Base-by-base conservation (phyloP, 768 basidiomycete species). In the Asterophora parasitica region DNA sequence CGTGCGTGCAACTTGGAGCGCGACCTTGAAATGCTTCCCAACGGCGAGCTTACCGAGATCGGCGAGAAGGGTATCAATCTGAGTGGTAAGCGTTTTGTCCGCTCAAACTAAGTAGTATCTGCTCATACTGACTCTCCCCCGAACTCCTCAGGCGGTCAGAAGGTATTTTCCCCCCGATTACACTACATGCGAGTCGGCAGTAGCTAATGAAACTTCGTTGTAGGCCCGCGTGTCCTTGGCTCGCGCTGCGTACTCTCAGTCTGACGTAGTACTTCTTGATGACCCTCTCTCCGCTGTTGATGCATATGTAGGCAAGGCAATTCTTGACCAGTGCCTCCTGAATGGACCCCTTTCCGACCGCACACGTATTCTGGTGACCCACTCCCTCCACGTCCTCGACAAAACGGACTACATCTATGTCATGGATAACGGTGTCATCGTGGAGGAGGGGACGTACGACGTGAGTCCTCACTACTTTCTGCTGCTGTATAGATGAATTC, bases 281-380 rank as follows among this genome's bases (percentile, higher is more conserved):
- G 90, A 93, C 58, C 85, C 89, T 12, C 75, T 92, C 28, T 81
- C 82, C 28, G 88, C 88, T 0, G 82, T 91, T 5, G 88, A 91
- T 52, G 79, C 86, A 0, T 81, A 85, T 55, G 88, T 90, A 4
- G 83, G 84, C 10, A 81, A 81, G 52, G 71, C 72, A 26, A 77
- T 87, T 41, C 55, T 87, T 3, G 77, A 86, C 15, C 67, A 83
- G 33, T 85, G 84, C 55, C 60, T 88, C 4, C 64, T 79, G 12
- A 60, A 61, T 17, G 77, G 81, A 0, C 79, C 81, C 1, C 61
- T 83, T 15, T 69, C 74, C 0, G 58, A 67, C 39, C 72, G 77
- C 37, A 85, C 84, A 0, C 67, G 83, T 9, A 66, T 86, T 12
- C 68, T 86, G 11, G 83, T 84, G 26, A 86, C 76, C 0, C 81